A percentile compares a stretch with the other conserved stretches of the same genome.
Conservation (phyloP, 2,329 filamentous ascomycete genomes). For the Pseudogymnoascus sp. region DNA sequence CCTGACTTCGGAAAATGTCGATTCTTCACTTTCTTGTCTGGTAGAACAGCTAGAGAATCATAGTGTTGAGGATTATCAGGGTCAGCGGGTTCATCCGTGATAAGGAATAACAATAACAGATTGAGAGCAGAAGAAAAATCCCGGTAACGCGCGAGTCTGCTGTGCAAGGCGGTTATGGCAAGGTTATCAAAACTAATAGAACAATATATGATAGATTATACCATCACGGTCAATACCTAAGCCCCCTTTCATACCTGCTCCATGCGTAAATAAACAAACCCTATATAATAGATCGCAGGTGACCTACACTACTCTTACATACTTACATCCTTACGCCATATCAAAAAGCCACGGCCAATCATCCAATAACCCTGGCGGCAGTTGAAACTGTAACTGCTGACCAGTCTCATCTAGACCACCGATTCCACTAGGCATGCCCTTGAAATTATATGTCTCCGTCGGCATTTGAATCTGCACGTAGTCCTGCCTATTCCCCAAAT, state of each 20-base stretch:
- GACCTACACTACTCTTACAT: neutral
- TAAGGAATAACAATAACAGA: neutral
- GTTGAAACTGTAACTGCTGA: constrained; percentile 33
- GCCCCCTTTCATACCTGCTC: neutral
- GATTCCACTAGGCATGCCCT: neutral
- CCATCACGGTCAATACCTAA: neutral
- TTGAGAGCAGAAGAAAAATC: neutral
- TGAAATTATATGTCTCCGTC: neutral
- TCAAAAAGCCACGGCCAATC: constrained; percentile 37
- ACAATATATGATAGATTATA: neutral
- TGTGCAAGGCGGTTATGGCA: neutral
- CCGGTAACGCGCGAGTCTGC: neutral
- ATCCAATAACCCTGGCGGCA: constrained; percentile 36
- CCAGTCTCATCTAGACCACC: constrained; percentile 10
- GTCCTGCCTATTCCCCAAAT: neutral
- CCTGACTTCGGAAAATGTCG: neutral
- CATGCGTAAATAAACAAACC: neutral
- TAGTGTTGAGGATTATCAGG: neutral
- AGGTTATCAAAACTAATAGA: neutral
- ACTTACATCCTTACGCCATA: constrained; percentile 12
- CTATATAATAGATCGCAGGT: neutral
- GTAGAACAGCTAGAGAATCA: neutral
- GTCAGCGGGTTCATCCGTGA: neutral
- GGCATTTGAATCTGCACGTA: neutral
- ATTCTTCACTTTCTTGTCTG: neutral